phyloP scores from a whole-genome alignment of 805 yeast species.

The Pichia heedii region DNA sequence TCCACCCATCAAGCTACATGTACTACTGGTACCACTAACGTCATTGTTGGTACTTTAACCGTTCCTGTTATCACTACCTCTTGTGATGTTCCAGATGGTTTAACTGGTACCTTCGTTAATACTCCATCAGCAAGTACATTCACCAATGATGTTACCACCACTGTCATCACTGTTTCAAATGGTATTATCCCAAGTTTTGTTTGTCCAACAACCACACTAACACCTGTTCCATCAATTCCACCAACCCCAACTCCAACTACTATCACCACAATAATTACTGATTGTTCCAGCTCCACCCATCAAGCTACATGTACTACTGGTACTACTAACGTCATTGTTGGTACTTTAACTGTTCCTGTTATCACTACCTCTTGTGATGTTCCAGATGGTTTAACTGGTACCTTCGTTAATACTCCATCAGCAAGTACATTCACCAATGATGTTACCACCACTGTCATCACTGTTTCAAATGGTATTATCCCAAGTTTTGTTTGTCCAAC shows the following conservation, averaged over 20 bases:
- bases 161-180: too few relatives aligned
- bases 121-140: too few relatives aligned
- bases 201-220: not conserved
- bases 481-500: constrained; percentile 11
- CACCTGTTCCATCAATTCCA: not conserved
- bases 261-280: not conserved
- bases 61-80: constrained; percentile 1
- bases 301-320: not conserved
- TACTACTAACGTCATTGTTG: constrained; percentile 1
- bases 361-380: constrained; percentile 3
- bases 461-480: too few relatives aligned
- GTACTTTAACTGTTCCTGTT: not conserved
- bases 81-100: too few relatives aligned
- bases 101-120: too few relatives aligned
- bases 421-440: too few relatives aligned
- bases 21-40: not conserved
- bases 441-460: too few relatives aligned
- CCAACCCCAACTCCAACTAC: not conserved
- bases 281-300: not conserved
- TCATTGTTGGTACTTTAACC: not conserved
- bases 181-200: too few relatives aligned
- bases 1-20: not conserved
- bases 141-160: too few relatives aligned
- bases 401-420: too few relatives aligned
- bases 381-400: too few relatives aligned